Conservation (phyloP, 164 flowering plant genomes). For the Aristolochia californica region DNA sequence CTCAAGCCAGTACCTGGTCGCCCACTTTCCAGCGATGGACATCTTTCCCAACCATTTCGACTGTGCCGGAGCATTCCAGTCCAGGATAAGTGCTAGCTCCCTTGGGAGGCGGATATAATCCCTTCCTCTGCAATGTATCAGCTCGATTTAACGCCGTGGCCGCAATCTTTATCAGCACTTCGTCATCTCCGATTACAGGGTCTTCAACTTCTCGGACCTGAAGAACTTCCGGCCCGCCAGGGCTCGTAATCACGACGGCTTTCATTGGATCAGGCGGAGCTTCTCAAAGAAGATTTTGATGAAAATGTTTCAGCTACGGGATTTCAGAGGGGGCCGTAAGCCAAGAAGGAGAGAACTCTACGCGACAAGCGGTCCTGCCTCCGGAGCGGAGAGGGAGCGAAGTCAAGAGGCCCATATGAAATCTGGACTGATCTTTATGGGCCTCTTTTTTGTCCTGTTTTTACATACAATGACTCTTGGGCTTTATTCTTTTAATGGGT, state of each 20-base stretch:
- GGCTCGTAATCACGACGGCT: slow-evolving; percentile 64
- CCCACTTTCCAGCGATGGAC: slow-evolving; percentile 86
- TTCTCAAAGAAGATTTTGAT: no score
- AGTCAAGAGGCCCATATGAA: no score
- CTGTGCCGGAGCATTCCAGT: slow-evolving; percentile 79
- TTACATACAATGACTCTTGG: no score
- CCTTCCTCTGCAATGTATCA: slow-evolving; percentile 60
- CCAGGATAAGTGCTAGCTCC: slow-evolving; percentile 66
- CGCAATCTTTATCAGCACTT: slow-evolving; percentile 58
- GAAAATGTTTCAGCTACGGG: no score
- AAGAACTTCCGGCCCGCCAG: slow-evolving; percentile 75
- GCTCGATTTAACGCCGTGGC: slow-evolving; percentile 82
- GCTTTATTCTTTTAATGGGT: no score
- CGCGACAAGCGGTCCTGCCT: no score
- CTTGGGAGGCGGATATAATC: slow-evolving; percentile 53
- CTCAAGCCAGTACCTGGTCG: slow-evolving; percentile 47
- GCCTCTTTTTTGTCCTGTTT: no score
- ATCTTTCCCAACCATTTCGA: slow-evolving; percentile 54
- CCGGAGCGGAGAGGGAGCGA: no score
- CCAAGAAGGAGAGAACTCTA: background rate
- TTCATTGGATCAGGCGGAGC: slow-evolving; percentile 34
- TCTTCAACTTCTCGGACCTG: slow-evolving; percentile 64
- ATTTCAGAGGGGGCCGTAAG: no score
- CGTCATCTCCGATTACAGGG: slow-evolving; percentile 57
- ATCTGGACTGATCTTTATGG: no score